Base-by-base conservation (phyloP, 306 rosid genomes). In the Vachellia collinsii region DNA sequence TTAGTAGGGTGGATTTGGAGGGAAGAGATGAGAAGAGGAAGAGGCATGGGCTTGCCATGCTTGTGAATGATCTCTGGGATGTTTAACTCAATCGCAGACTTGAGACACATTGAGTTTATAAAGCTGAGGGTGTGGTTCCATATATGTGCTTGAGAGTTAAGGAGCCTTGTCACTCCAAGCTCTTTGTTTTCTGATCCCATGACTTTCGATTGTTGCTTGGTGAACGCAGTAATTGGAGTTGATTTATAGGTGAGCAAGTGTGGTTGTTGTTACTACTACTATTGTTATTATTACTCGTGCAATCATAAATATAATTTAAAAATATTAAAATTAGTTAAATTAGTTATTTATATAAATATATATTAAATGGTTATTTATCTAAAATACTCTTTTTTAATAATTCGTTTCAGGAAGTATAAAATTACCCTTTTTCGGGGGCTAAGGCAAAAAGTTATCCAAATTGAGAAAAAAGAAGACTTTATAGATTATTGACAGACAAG, bases 21-120 rank as follows among this genome's bases (percentile, higher is more conserved):
- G 0, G 75, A 56, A 4, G 54, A 62, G 63, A 72, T 70, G 65
- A 91, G 88, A 36, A 64, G 7, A 7, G 92, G 77, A 13, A 89
- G 88, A n/a, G 88, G 72, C 64, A 91, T 85, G 53, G 92, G 88
- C 74, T 83, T 65, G 75, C 87, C 93, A 69, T 88, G 83, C 37
- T 62, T 82, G 79, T 85, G 78, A 76, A 83, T 83, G 56, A 81
- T 23, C 13, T 83, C 81, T 22, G 74, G 78, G 4, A 82, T 77
- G 73, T 53, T 4, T 1, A 82, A 62, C 1, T 81, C 81, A 13
- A 81, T 38, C 11, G 81, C 81, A 4, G 81, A 69, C 48, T 76
- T 81, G 4, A 81, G 73, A 64, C 77, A 76, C 85, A 81, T 68
- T 4, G 81, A 58, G 22, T 59, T 75, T 3, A 85, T 85, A 56